Conservation (phyloP, 164 flowering plant genomes). For the Vitis amurensis region DNA sequence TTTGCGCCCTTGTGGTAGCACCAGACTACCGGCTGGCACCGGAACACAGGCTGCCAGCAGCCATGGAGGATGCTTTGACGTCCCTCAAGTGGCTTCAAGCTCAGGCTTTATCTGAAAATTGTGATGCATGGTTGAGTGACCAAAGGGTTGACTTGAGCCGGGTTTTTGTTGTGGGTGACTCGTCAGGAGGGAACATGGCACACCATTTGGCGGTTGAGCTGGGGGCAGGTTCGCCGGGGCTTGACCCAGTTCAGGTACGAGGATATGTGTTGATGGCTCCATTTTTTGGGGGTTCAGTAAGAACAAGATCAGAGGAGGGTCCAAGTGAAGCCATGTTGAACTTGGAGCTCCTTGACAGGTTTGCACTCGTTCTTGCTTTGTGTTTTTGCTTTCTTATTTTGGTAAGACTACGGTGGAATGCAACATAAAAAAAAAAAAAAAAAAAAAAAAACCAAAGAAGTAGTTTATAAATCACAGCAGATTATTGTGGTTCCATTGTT, state of each 20-base stretch:
- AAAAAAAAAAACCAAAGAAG: no score
- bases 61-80: conserved; percentile 41
- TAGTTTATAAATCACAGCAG: no score
- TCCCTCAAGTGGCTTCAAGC: conserved; percentile 50
- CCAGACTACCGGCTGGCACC: conserved; percentile 75
- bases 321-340: conserved; percentile 27
- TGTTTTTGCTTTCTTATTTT: no score
- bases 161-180: conserved; percentile 56
- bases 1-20: conserved; percentile 44
- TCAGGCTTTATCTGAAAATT: conserved; percentile 23
- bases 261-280: conserved; percentile 64
- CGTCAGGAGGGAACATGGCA: conserved; percentile 64
- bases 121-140: conserved; percentile 25
- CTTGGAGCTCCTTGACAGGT: no score
- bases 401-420: no score
- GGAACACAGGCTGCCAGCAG: conserved; percentile 64
- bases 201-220: conserved; percentile 55
- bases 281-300: conserved; percentile 57
- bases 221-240: conserved; percentile 25
- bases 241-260: conserved; percentile 39
- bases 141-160: conserved; percentile 40
- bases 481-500: no score
- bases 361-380: no score
- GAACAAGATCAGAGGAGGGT: conserved; percentile 56
- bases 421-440: no score